phyloP scores from a whole-genome alignment of 106 monocot species.

The Platanthera zijinensis region DNA sequence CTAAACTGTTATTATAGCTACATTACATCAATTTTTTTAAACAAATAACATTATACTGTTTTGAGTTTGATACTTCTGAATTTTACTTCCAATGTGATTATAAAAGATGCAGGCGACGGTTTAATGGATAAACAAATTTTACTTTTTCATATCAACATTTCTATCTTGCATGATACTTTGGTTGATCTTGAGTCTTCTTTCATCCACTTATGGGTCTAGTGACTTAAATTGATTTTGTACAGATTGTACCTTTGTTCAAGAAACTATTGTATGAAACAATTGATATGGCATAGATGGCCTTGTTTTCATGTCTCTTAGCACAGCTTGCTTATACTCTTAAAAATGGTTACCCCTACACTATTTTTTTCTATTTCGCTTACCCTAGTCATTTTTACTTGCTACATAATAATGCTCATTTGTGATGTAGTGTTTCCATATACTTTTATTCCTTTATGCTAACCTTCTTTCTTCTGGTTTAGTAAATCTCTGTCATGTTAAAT shows the following conservation, averaged over 20 bases:
- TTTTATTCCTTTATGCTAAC: too few species aligned
- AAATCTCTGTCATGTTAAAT: neutral
- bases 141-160: conserved; percentile 4
- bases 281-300: neutral
- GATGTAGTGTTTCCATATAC: too few species aligned
- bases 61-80: neutral
- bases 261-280: neutral
- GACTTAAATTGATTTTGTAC: neutral
- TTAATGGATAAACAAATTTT: neutral
- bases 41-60: neutral
- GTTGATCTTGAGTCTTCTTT: neutral
- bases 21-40: neutral
- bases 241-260: neutral
- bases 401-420: too few species aligned
- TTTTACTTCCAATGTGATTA: neutral
- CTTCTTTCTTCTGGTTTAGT: neutral
- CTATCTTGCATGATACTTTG: neutral
- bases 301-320: neutral
- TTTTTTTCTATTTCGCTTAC: neutral
- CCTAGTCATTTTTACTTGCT: neutral
- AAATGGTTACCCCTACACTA: neutral
- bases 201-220: neutral
- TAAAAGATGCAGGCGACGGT: neutral
- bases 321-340: neutral
- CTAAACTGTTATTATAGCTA: neutral